These are phyloP conservation scores for Eimeria acervulina DNA, from an alignment of 169 alveolate species.

Conservation along the genomic window DNA sequence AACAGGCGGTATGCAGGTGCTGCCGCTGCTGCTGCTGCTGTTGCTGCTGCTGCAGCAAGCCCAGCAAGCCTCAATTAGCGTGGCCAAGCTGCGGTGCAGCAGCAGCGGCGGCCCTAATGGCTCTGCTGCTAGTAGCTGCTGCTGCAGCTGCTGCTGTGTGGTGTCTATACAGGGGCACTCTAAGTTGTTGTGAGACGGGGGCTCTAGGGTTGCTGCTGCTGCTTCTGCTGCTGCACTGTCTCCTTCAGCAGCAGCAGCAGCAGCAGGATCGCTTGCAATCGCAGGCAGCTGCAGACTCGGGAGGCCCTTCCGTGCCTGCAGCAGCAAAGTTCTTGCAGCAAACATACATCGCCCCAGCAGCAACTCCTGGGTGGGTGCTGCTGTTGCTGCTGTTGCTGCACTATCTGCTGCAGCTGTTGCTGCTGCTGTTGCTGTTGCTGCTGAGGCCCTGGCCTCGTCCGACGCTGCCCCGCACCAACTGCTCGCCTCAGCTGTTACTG, in stretches of 20 bases:
- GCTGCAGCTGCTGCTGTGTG: neutral
- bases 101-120: neutral
- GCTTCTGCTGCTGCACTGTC: slow-evolving; percentile 1
- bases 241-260: too few species aligned
- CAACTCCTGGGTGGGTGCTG: neutral
- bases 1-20: neutral
- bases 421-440: too few species aligned
- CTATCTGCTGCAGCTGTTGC: too few species aligned
- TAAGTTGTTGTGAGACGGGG: slow-evolving; percentile 23
- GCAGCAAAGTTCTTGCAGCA: slow-evolving; percentile 27
- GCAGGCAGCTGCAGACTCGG: slow-evolving; percentile 16
- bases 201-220: slow-evolving; percentile 17
- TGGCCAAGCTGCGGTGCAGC: slow-evolving; percentile 20
- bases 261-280: neutral
- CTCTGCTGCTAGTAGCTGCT: slow-evolving; percentile 33
- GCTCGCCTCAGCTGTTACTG: too few species aligned
- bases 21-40: slow-evolving; percentile 20
- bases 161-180: neutral
- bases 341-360: slow-evolving; percentile 21
- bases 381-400: too few species aligned
- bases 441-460: too few species aligned
- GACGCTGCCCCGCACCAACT: too few species aligned
- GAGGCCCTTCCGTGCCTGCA: neutral
- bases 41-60: slow-evolving; percentile 32
- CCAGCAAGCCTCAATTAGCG: neutral